phyloP scores from a whole-genome alignment of 1,139 yeast species.

The Petasospora fabianii region DNA sequence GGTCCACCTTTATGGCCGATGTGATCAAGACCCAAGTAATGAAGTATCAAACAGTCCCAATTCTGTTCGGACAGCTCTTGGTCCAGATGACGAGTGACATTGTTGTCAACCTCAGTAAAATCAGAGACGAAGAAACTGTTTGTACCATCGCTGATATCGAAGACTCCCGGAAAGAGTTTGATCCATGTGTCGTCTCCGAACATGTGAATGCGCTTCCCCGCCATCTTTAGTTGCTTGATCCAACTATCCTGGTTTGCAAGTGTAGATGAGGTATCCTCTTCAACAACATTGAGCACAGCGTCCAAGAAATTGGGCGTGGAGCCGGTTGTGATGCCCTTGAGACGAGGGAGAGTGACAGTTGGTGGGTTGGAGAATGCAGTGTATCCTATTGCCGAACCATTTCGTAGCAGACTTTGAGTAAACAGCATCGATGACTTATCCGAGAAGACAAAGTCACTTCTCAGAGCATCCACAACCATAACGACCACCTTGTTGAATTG shows the following conservation, averaged over 20 bases:
- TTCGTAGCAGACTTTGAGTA: conserved; percentile 61
- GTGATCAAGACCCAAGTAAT: conserved; percentile 91
- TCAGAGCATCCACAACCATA: conserved; percentile 89
- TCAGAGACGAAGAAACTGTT: conserved; percentile 93
- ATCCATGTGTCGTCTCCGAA: conserved; percentile 99
- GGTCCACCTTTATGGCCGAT: conserved; percentile 98
- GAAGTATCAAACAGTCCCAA: conserved; percentile 89
- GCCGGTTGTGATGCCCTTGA: conserved; percentile 79
- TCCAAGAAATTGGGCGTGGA: conserved; percentile 77
- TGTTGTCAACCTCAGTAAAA: conserved; percentile 87
- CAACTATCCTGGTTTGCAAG: conserved; percentile 80
- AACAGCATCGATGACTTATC: conserved; percentile 57
- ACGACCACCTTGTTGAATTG: conserved; percentile 67
- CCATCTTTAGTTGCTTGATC: conserved; percentile 59
- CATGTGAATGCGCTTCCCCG: conserved; percentile 59
- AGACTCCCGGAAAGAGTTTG: conserved; percentile 72
- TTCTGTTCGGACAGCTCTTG: conserved; percentile 40
- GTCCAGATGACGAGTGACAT: conserved; percentile 85
- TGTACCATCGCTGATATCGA: conserved; percentile 76
- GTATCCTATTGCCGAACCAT: conserved; percentile 75
- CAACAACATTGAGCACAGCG: conserved; percentile 91
- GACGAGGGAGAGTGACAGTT: conserved; percentile 74
- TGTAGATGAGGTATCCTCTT: conserved; percentile 79
- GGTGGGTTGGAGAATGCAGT: conserved; percentile 91
- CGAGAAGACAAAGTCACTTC: conserved; percentile 82